These are phyloP conservation scores for Crithidia brevicula DNA, from an alignment of 208 protist species.

Conservation along the genomic window DNA sequence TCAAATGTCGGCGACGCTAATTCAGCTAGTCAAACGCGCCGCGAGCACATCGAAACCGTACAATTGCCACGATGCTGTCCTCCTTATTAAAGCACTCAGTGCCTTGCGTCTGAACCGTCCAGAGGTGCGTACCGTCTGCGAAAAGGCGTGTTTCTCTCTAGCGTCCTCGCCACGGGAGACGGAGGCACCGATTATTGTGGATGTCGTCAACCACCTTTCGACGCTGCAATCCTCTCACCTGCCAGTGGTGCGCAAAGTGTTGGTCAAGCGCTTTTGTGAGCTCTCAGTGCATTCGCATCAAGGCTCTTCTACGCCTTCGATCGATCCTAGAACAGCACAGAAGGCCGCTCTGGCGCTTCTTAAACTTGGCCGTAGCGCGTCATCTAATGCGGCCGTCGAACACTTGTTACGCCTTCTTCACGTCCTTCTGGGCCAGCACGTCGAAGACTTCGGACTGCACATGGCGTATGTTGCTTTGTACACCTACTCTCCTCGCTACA, in stretches of 20 bases:
- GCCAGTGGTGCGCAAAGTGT: conserved; percentile 48
- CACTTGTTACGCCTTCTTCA: conserved; percentile 49
- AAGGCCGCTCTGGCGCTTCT: conserved; percentile 63
- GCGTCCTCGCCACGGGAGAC: conserved; percentile 41
- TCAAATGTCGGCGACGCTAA: conserved; percentile 13
- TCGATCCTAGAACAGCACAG: conserved; percentile 42
- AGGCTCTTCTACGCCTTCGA: not conserved
- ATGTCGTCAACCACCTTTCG: conserved; percentile 50
- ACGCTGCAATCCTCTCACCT: conserved; percentile 46
- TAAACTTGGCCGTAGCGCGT: conserved; percentile 41
- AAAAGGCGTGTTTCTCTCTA: conserved; percentile 66
- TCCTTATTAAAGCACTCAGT: conserved; percentile 56
- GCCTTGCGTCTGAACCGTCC: conserved; percentile 40
- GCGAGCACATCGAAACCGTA: conserved; percentile 44
- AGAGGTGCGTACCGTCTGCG: conserved; percentile 48
- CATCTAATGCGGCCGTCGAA: conserved; percentile 18
- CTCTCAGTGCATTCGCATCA: conserved; percentile 18
- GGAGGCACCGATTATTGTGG: conserved; percentile 39
- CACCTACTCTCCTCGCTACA: conserved; percentile 21
- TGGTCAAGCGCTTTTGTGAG: conserved; percentile 56
- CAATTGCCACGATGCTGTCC: conserved; percentile 62
- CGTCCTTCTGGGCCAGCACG: not conserved
- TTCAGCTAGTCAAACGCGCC: conserved; percentile 46
- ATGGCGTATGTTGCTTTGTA: conserved; percentile 62
- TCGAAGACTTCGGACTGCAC: conserved; percentile 41